These are phyloP conservation scores for Lentinula lateritia DNA, from an alignment of 768 basidiomycete genomes.

Conservation along the genomic window DNA sequence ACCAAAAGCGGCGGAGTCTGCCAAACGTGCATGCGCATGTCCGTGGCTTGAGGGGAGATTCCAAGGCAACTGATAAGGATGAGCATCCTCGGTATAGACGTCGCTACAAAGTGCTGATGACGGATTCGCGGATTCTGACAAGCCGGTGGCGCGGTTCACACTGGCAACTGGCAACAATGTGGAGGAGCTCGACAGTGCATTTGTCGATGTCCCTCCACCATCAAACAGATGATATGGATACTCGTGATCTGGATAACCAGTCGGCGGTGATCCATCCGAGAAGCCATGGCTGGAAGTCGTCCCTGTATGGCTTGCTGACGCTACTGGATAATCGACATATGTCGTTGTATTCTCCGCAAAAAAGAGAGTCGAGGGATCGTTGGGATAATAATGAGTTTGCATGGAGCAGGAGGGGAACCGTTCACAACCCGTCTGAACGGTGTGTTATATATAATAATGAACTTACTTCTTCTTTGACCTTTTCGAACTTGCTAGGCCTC, in stretches of 20 bases:
- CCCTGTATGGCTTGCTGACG: background rate
- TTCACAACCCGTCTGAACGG: background rate
- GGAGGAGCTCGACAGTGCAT: conserved; percentile 25
- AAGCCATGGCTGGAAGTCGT: conserved; percentile 23
- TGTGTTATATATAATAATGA: conserved; percentile 6
- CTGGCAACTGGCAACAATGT: conserved; percentile 17
- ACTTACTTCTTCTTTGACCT: background rate
- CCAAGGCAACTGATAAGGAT: conserved; percentile 24
- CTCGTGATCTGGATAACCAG: conserved; percentile 38
- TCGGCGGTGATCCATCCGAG: conserved; percentile 44
- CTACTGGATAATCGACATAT: background rate
- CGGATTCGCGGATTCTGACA: conserved; percentile 34
- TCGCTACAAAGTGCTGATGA: conserved; percentile 14
- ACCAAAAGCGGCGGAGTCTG: background rate
- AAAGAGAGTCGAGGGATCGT: background rate
- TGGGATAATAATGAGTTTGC: conserved; percentile 3
- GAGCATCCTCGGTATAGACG: conserved; percentile 35
- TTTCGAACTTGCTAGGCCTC: conserved; percentile 1
- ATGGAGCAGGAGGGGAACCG: background rate
- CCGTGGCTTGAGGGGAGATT: conserved; percentile 4
- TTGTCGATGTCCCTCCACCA: conserved; percentile 30
- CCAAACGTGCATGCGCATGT: conserved; percentile 2
- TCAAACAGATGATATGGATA: conserved; percentile 31
- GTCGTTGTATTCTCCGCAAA: background rate
- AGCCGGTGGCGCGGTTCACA: conserved; percentile 35